A percentile compares a stretch with the other conserved stretches of the same genome.
These are phyloP conservation scores for Parietaria judaica DNA, from an alignment of 306 rosid genomes.

Conservation along the genomic window DNA sequence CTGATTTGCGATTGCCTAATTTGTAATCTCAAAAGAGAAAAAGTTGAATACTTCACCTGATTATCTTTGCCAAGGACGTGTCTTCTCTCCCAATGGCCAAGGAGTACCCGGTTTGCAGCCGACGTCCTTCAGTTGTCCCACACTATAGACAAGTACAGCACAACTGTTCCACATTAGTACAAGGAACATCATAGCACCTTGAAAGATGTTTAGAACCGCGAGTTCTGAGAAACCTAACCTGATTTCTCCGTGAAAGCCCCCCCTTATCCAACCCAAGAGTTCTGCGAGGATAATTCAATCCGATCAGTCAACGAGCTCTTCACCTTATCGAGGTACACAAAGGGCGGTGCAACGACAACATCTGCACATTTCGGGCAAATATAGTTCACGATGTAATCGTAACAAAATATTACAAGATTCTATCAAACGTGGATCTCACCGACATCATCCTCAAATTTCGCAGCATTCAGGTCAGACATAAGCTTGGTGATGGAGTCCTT, in stretches of 20 bases:
- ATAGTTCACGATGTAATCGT: no score
- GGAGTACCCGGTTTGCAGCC: conserved; percentile 96
- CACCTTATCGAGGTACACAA: conserved; percentile 78
- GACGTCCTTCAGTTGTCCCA: conserved; percentile 82
- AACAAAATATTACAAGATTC: conserved; percentile 2
- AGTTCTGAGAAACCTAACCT: conserved; percentile 39
- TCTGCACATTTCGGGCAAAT: conserved; percentile 52
- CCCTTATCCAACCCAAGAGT: conserved; percentile 97
- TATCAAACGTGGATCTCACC: conserved; percentile 46
- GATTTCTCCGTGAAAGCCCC: conserved; percentile 99
- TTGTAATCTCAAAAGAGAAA: conserved; percentile 8
- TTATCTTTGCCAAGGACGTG: conserved; percentile 91
- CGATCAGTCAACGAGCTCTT: conserved; percentile 62
- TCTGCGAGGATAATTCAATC: conserved; percentile 87
- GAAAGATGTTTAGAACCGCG: no score
- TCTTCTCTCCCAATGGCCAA: conserved; percentile 96
- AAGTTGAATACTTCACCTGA: conserved; percentile 51
- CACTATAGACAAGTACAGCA: conserved; percentile 35
- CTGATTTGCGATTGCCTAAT: conserved; percentile 11
- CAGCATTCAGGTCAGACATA: conserved; percentile 72
- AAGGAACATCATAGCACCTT: no score
- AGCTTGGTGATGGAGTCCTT: conserved; percentile 92
- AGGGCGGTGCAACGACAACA: conserved; percentile 97
- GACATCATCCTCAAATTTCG: conserved; percentile 85
- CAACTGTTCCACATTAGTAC: neutral